A percentile compares a stretch with the other conserved stretches of the same genome.
phyloP scores from a whole-genome alignment of 1,139 yeast genomes.

The Suhomyces bokatorum region DNA sequence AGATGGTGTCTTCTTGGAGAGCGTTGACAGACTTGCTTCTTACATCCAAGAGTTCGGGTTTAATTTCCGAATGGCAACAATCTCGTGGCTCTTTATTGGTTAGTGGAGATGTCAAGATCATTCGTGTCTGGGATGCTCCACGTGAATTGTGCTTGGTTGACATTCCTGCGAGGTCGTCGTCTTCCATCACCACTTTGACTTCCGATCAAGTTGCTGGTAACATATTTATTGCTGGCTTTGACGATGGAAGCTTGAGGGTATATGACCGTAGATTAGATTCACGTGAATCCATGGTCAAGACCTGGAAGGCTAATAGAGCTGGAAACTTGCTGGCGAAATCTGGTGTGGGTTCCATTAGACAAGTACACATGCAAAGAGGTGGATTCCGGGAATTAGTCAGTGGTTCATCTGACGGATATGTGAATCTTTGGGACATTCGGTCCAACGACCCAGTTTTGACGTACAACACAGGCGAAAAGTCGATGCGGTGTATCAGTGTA shows the following conservation, averaged over 20 bases:
- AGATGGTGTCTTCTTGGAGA: slow-evolving; percentile 86
- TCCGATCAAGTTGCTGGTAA: slow-evolving; percentile 98
- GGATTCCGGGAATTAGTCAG: slow-evolving; percentile 88
- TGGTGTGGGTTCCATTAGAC: slow-evolving; percentile 65
- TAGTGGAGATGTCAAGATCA: slow-evolving; percentile 92
- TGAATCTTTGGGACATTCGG: slow-evolving; percentile 90
- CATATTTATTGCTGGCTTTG: slow-evolving; percentile 86
- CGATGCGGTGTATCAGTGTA: slow-evolving; percentile 72
- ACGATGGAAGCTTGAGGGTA: slow-evolving; percentile 86
- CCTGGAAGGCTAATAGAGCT: slow-evolving; percentile 51
- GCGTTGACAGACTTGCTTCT: slow-evolving; percentile 82
- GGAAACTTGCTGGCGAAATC: slow-evolving; percentile 15
- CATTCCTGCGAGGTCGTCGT: slow-evolving; percentile 87
- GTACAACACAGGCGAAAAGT: slow-evolving; percentile 57
- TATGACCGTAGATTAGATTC: slow-evolving; percentile 88
- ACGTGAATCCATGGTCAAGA: slow-evolving; percentile 80
- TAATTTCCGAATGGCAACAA: slow-evolving; percentile 96
- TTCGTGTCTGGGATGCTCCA: slow-evolving; percentile 96
- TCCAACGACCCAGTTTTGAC: slow-evolving; percentile 66
- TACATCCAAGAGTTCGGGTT: slow-evolving; percentile 80
- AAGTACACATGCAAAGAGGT: slow-evolving; percentile 94
- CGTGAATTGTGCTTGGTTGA: slow-evolving; percentile 84
- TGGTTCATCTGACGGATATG: slow-evolving; percentile 79
- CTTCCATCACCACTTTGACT: slow-evolving; percentile 85
- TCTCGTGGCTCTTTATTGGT: slow-evolving; percentile 87